phyloP scores from a whole-genome alignment of 345 rosid species.

The Acer negundo region DNA sequence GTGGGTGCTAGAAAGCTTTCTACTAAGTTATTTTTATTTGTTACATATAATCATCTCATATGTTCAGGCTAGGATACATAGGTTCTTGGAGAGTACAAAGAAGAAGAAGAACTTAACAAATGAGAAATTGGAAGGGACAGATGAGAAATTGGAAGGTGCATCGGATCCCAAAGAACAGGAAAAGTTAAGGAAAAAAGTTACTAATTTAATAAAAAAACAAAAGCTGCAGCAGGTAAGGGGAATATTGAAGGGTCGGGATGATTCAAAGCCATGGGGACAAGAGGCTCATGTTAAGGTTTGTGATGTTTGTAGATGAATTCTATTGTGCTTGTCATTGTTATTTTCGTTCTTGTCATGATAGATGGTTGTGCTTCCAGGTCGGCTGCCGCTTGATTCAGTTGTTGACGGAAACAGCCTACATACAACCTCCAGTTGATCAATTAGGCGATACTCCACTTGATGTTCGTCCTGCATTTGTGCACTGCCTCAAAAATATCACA shows the following conservation, averaged over 20 bases:
- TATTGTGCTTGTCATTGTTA: constrained; percentile 3
- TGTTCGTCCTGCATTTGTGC: constrained; percentile 91
- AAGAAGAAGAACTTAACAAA: constrained; percentile 41
- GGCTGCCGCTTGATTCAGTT: constrained; percentile 87
- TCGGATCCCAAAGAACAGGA: constrained; percentile 53
- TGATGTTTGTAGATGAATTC: constrained; percentile 16
- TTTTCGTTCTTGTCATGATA: constrained; percentile 19
- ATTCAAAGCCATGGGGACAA: constrained; percentile 86
- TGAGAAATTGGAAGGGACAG: constrained; percentile 26
- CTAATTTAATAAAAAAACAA: constrained; percentile 62
- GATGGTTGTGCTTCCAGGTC: constrained; percentile 56
- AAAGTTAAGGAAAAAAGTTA: constrained; percentile 61
- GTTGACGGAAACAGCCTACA: constrained; percentile 80
- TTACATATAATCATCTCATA: constrained; percentile 10
- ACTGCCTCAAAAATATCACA: constrained; percentile 55
- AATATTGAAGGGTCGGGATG: constrained; percentile 59
- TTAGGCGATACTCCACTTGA: constrained; percentile 79
- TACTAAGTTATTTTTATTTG: constrained; percentile 5
- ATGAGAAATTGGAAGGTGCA: constrained; percentile 29
- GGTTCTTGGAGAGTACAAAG: constrained; percentile 71
- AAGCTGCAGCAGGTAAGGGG: constrained; percentile 59
- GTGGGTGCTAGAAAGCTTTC: neutral
- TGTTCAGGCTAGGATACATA: constrained; percentile 70
- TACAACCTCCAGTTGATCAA: constrained; percentile 82
- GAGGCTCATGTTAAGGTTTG: constrained; percentile 86